A percentile compares a stretch with the other conserved stretches of the same genome.
These are phyloP conservation scores for Lipomyces kockii DNA, from an alignment of 805 yeast species.

Conservation along the genomic window DNA sequence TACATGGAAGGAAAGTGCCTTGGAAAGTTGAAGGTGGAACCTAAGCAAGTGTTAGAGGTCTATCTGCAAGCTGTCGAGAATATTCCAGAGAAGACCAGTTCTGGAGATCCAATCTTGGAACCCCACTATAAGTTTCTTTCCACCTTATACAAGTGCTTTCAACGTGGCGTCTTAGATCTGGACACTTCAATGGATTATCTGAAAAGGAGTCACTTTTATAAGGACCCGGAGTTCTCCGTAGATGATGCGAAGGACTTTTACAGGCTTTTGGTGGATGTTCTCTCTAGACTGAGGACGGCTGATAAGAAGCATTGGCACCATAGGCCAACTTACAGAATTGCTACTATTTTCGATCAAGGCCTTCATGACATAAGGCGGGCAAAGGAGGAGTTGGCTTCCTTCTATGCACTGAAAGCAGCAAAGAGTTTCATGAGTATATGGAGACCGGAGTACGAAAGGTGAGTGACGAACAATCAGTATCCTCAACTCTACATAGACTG, in stretches of 20 bases:
- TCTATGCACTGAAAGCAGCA: constrained; percentile 69
- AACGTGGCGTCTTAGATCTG: constrained; percentile 45
- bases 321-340: constrained; percentile 73
- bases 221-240: constrained; percentile 6
- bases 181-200: constrained; percentile 51
- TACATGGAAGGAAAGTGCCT: constrained; percentile 64
- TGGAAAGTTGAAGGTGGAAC: constrained; percentile 52
- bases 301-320: constrained; percentile 95
- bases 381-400: constrained; percentile 61
- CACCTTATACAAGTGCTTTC: constrained; percentile 60
- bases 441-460: constrained; percentile 86
- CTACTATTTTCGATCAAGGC: constrained; percentile 63
- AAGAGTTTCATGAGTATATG: constrained; percentile 83
- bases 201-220: constrained; percentile 46
- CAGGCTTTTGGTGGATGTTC: constrained; percentile 11
- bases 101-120: constrained; percentile 65
- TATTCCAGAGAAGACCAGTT: constrained; percentile 32
- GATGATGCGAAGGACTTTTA: constrained; percentile 9
- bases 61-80: constrained; percentile 45
- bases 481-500: not conserved
- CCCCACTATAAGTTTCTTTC: constrained; percentile 75
- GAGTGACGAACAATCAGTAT: not conserved
- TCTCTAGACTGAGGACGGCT: constrained; percentile 36
- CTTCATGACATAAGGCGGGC: constrained; percentile 61
- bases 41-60: constrained; percentile 48